Conservation (phyloP, 495 filamentous ascomycete genomes). For the Pyronema omphalodes region DNA sequence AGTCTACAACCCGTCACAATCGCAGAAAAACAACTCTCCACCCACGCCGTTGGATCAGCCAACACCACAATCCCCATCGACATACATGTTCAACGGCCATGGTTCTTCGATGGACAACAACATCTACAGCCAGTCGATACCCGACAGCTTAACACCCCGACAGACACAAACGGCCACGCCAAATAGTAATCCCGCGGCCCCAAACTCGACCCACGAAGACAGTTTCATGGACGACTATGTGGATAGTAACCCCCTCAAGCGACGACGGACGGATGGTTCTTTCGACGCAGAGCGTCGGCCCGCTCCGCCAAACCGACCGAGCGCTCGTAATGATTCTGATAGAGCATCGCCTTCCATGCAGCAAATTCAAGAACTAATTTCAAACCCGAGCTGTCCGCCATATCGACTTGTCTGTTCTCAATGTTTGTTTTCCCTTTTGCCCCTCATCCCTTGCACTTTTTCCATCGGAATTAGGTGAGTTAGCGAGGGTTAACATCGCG, state of each 20-base stretch:
- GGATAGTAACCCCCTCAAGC: conserved; percentile 13
- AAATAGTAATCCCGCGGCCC: conserved; percentile 24
- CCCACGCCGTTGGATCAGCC: conserved; percentile 21
- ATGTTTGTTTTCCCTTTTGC: conserved; percentile 15
- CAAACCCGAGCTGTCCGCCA: conserved; percentile 21
- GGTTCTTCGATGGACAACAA: conserved; percentile 19
- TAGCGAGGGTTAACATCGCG: conserved; percentile 24
- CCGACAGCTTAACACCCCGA: not conserved
- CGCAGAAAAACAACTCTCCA: conserved; percentile 22
- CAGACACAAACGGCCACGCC: conserved; percentile 25
- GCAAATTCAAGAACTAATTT: conserved; percentile 14
- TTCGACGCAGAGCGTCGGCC: not conserved
- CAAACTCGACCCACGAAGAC: conserved; percentile 26
- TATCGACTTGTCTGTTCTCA: conserved; percentile 22
- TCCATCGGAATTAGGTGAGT: not conserved
- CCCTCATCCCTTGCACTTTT: conserved; percentile 6
- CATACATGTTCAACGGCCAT: conserved; percentile 23
- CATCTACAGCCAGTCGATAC: conserved; percentile 11
- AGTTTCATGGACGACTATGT: conserved; percentile 22
- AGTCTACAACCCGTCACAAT: conserved; percentile 12
- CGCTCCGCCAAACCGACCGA: conserved; percentile 11
- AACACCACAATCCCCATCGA: conserved; percentile 21
- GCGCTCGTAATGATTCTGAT: not conserved
- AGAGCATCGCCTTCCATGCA: conserved; percentile 1
- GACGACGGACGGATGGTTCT: conserved; percentile 21